Evolutionary conservation across 2,329 filamentous ascomycete species (phyloP).

Genomic region (Aspergillus sp.): DNA sequence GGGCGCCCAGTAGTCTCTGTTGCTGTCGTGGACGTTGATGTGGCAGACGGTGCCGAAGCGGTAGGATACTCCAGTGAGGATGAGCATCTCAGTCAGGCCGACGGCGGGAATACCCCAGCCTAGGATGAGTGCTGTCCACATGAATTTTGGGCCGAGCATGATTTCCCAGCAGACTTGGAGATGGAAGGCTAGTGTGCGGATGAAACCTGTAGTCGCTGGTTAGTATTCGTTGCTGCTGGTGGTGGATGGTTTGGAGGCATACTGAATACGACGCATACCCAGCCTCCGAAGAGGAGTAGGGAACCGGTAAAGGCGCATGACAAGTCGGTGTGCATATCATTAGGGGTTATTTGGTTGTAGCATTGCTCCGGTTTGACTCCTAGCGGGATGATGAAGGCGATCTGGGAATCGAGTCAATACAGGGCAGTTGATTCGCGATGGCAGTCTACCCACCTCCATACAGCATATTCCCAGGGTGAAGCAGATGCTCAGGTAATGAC

Average conservation of each 20-base stretch:
- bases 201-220: slow-evolving; percentile 60
- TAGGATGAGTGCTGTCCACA: slow-evolving; percentile 75
- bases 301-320: slow-evolving; percentile 87
- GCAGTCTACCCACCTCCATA: slow-evolving; percentile 67
- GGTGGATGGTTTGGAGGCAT: slow-evolving; percentile 26
- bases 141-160: slow-evolving; percentile 83
- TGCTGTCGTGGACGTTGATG: slow-evolving; percentile 84
- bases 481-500: slow-evolving; percentile 91
- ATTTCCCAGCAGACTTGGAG: slow-evolving; percentile 98
- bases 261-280: slow-evolving; percentile 82
- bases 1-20: slow-evolving; percentile 88
- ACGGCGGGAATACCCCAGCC: slow-evolving; percentile 84
- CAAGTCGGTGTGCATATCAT: slow-evolving; percentile 81
- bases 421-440: not conserved
- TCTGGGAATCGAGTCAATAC: slow-evolving; percentile 48
- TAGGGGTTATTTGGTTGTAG: slow-evolving; percentile 84
- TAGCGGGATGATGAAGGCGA: slow-evolving; percentile 88
- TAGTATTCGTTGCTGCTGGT: not conserved
- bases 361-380: slow-evolving; percentile 78
- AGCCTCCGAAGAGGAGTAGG: slow-evolving; percentile 82
- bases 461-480: slow-evolving; percentile 73
- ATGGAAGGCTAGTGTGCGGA: slow-evolving; percentile 87
- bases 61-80: slow-evolving; percentile 89
- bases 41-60: slow-evolving; percentile 90
- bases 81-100: slow-evolving; percentile 73